Base-by-base conservation (phyloP, 257 asterid species). In the Handroanthus guayacan region DNA sequence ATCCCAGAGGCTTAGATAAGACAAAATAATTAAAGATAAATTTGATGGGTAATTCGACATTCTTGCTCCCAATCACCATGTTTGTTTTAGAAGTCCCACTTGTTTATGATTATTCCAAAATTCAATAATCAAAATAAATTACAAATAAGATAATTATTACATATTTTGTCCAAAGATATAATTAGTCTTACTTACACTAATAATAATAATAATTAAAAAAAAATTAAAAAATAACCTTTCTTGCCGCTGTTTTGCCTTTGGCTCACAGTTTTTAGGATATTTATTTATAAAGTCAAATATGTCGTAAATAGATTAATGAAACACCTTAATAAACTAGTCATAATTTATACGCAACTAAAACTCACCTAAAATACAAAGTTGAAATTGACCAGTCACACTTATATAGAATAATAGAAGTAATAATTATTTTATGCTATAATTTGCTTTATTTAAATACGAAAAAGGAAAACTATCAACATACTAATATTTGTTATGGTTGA, bases 241-340 rank as follows among this genome's bases (percentile, higher is more conserved):
- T 12, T 38, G 65, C 72, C 56, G 37, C 48, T 38, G 67, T 75
- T 75, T 75, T 8, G 36, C 58, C 18, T 14, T 8, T 39, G 67
- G 73, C 60, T 54, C 74, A 66, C 18, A 25, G 74, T 75, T 52
- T 62, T 37, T 37, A 61, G 78, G 48, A 72, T 60, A 44, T 11
- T 72, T 43, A 25, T 60, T 31, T 41, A 41, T 25, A 31, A 45
- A 11, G 58, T 57, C 77, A 25, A 25, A 41, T 41, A 41, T 41
- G 8, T 47, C 72, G 18, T 55, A 47, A 47, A 50, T 67, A 45
- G 4, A 14, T 14, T 9, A 54, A 36, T 37, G 25, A 37, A 4
- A 7, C 50, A n/a, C 47, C 18, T 41, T 9, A 41, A 6, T 68
- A 68, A 68, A 34, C 50, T 12, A 67, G 25, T 31, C 62, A 70